Percentiles rank a stretch among this genome's conserved stretches.
phyloP scores from a whole-genome alignment of 2,329 filamentous ascomycete species.

The Colletotrichum eremochloae region DNA sequence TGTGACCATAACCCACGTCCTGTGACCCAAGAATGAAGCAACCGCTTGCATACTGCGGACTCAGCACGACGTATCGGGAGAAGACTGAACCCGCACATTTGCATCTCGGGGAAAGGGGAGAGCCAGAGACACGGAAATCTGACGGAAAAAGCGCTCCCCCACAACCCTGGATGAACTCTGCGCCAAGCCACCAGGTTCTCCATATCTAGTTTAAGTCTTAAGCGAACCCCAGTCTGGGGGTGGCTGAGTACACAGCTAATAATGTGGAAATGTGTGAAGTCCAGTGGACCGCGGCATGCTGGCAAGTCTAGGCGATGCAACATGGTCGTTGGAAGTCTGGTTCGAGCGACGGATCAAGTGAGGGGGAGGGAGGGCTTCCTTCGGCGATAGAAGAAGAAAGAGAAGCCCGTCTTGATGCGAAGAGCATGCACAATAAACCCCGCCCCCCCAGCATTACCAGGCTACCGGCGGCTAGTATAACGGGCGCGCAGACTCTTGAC shows the following conservation, averaged over 20 bases:
- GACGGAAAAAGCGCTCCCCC: constrained; percentile 20
- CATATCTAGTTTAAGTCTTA: background rate
- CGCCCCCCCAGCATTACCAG: constrained; percentile 7
- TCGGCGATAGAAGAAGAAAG: background rate
- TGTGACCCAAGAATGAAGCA: too few relatives aligned
- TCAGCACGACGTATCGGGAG: too few relatives aligned
- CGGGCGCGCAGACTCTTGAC: background rate
- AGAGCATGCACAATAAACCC: background rate
- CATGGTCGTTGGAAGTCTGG: background rate
- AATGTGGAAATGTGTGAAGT: constrained; percentile 17
- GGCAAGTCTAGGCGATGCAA: constrained; percentile 34
- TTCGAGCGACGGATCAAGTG: background rate
- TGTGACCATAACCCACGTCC: background rate
- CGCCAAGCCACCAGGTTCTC: constrained; percentile 28
- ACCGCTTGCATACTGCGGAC: background rate
- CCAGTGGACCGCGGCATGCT: background rate
- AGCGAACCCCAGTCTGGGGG: constrained; percentile 20
- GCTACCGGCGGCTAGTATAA: background rate
- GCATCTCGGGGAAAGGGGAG: background rate
- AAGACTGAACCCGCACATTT: background rate
- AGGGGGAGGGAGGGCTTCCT: background rate
- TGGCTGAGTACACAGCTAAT: constrained; percentile 38
- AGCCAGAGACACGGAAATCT: background rate
- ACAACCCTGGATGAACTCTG: constrained; percentile 18
- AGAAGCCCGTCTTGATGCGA: background rate